These are phyloP conservation scores for Populus tomentosa DNA, from an alignment of 441 rosid species.

Conservation along the genomic window DNA sequence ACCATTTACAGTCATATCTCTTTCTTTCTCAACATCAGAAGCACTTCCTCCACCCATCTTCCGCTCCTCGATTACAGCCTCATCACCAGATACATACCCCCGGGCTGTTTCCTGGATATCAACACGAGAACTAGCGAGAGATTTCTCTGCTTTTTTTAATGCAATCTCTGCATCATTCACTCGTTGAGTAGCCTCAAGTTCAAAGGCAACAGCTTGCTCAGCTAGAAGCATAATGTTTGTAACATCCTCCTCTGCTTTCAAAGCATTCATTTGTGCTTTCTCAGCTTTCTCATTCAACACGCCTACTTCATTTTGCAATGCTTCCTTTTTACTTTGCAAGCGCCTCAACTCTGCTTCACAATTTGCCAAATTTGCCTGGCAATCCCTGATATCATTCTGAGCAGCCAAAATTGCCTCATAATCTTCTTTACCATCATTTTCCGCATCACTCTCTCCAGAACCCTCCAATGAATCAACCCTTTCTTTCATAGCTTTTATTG, in stretches of 20 bases:
- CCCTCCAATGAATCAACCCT: constrained; percentile 30
- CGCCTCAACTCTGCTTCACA: constrained; percentile 55
- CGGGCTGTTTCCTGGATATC: constrained; percentile 45
- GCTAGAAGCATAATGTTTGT: constrained; percentile 86
- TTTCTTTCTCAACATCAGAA: constrained; percentile 40
- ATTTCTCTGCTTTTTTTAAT: constrained; percentile 65
- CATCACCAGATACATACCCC: constrained; percentile 42
- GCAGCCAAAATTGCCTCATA: constrained; percentile 46
- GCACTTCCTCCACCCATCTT: constrained; percentile 27
- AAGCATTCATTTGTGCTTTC: constrained; percentile 55
- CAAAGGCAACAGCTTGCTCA: constrained; percentile 97
- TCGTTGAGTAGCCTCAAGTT: constrained; percentile 70
- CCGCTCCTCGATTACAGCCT: constrained; percentile 38
- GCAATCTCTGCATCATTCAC: constrained; percentile 85
- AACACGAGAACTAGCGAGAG: constrained; percentile 37
- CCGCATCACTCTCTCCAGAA: constrained; percentile 33
- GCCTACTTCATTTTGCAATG: constrained; percentile 70
- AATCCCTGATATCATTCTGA: constrained; percentile 57
- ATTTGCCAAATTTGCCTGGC: constrained; percentile 44
- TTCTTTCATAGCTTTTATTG: constrained; percentile 38
- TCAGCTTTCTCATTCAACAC: constrained; percentile 74
- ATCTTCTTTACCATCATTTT: constrained; percentile 27
- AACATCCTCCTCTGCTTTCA: constrained; percentile 93
- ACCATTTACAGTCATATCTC: constrained; percentile 36
- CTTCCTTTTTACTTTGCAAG: constrained; percentile 57